phyloP scores from a whole-genome alignment of 495 filamentous ascomycete genomes.

The Pseudevernia furfuracea region DNA sequence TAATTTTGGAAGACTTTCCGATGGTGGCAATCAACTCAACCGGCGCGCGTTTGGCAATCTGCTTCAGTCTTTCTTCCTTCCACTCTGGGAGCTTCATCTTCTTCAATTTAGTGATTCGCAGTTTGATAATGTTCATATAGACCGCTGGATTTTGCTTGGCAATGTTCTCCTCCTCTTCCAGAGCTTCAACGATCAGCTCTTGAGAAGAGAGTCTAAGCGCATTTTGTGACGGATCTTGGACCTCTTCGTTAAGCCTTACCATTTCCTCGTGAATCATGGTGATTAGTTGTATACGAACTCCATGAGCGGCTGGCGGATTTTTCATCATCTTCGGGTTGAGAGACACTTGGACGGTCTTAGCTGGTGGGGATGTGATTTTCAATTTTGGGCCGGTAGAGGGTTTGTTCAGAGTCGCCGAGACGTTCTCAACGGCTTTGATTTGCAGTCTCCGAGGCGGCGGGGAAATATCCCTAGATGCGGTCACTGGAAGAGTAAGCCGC shows the following conservation, averaged over 20 bases:
- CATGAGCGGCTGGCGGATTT: conserved; percentile 62
- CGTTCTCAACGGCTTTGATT: not conserved
- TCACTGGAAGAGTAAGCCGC: conserved; percentile 8
- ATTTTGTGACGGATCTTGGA: conserved; percentile 49
- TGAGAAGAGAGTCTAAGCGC: conserved; percentile 55
- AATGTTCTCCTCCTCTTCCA: conserved; percentile 77
- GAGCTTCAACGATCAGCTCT: conserved; percentile 64
- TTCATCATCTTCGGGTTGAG: conserved; percentile 77
- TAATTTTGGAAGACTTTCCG: conserved; percentile 26
- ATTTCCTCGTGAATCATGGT: conserved; percentile 69
- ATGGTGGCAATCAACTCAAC: conserved; percentile 31
- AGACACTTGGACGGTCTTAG: conserved; percentile 39
- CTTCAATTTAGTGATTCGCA: conserved; percentile 38
- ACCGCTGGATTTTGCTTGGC: conserved; percentile 58
- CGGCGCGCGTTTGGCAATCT: conserved; percentile 27
- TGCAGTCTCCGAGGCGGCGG: conserved; percentile 13
- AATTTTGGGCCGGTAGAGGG: conserved; percentile 14
- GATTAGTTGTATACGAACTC: conserved; percentile 57
- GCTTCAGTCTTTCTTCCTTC: conserved; percentile 36
- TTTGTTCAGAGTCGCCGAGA: too few relatives aligned
- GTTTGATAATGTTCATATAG: conserved; percentile 76
- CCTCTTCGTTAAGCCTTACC: conserved; percentile 55
- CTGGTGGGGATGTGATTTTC: conserved; percentile 14
- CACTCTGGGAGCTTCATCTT: conserved; percentile 49
- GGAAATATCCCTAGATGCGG: conserved; percentile 4